A percentile compares a stretch with the other conserved stretches of the same genome.
Conservation (phyloP, 495 filamentous ascomycete genomes). For the Acidiella bohemica region DNA sequence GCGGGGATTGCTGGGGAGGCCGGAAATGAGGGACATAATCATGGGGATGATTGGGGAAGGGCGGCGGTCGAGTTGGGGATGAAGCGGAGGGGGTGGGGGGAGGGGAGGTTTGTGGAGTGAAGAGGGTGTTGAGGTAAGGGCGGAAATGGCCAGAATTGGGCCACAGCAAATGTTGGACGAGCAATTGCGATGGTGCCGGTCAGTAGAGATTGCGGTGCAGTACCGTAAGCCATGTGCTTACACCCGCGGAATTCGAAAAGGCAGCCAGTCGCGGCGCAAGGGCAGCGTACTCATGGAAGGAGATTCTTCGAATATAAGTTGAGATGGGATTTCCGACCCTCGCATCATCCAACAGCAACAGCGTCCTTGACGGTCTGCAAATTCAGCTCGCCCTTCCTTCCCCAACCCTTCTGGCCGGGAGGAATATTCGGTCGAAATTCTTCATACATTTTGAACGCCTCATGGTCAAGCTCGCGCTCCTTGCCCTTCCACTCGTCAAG, state of each 20-base stretch:
- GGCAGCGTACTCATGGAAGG: no score
- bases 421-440: constrained; percentile 14
- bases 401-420: constrained; percentile 21
- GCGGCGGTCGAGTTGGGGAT: constrained; percentile 61
- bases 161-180: no score
- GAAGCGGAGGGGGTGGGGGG: constrained; percentile 53
- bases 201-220: no score
- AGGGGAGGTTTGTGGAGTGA: constrained; percentile 42
- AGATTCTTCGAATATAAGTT: no score
- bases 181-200: no score
- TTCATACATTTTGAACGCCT: constrained; percentile 20
- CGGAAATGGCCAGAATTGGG: no score
- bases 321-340: no score
- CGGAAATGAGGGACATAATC: constrained; percentile 31
- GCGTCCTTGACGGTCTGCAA: constrained; percentile 12
- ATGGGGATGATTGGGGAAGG: constrained; percentile 33
- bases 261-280: no score
- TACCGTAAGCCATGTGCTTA: no score
- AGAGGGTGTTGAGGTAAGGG: no score
- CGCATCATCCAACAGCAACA: no score
- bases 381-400: constrained; percentile 18
- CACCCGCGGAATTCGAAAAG: no score
- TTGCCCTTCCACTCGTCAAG: constrained; percentile 15
- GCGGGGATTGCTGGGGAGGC: constrained; percentile 54
- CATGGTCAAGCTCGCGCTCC: constrained; percentile 17